phyloP scores from a whole-genome alignment of 1,284 basidiomycete genomes.

The Rhodotorula mucilaginosa region DNA sequence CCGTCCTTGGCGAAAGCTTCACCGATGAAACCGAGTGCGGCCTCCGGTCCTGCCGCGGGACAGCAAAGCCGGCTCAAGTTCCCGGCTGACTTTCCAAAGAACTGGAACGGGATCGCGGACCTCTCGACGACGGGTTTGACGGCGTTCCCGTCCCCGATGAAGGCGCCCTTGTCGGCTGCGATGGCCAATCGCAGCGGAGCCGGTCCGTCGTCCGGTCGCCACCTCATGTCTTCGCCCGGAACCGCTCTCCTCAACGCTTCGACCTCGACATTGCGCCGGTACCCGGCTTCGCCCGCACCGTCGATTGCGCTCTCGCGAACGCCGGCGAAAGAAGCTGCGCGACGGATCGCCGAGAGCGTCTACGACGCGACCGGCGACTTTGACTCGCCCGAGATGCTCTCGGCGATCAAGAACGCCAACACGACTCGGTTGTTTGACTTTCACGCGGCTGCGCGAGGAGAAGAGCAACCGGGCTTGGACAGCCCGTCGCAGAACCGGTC shows the following conservation, averaged over 20 bases:
- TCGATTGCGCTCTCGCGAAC: slow-evolving; percentile 17
- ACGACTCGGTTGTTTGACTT: slow-evolving; percentile 1
- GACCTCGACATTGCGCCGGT: neutral
- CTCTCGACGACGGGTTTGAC: slow-evolving; percentile 31
- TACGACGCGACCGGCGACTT: slow-evolving; percentile 27
- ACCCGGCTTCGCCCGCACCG: neutral
- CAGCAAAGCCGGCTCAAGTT: slow-evolving; percentile 11
- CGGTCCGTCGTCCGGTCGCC: neutral
- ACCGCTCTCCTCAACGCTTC: slow-evolving; percentile 1
- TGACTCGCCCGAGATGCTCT: slow-evolving; percentile 30
- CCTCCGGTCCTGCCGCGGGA: slow-evolving; percentile 11
- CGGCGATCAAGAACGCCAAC: slow-evolving; percentile 13
- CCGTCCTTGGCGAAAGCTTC: slow-evolving; percentile 7
- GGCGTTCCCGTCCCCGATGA: slow-evolving; percentile 37
- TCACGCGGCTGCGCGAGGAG: neutral
- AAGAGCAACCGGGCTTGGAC: neutral
- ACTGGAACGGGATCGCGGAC: slow-evolving; percentile 44
- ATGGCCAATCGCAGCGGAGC: neutral
- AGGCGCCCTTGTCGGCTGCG: slow-evolving; percentile 10
- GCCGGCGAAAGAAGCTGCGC: slow-evolving; percentile 35
- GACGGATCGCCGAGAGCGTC: slow-evolving; percentile 28
- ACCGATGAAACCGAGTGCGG: slow-evolving; percentile 4
- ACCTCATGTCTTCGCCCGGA: slow-evolving; percentile 12
- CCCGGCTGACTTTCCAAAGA: slow-evolving; percentile 32
- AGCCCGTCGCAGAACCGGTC: slow-evolving; percentile 8